Percentiles rank a stretch among this genome's conserved stretches.
Conservation (phyloP, 2,329 filamentous ascomycete species). For the Colletotrichum chrysophilum region DNA sequence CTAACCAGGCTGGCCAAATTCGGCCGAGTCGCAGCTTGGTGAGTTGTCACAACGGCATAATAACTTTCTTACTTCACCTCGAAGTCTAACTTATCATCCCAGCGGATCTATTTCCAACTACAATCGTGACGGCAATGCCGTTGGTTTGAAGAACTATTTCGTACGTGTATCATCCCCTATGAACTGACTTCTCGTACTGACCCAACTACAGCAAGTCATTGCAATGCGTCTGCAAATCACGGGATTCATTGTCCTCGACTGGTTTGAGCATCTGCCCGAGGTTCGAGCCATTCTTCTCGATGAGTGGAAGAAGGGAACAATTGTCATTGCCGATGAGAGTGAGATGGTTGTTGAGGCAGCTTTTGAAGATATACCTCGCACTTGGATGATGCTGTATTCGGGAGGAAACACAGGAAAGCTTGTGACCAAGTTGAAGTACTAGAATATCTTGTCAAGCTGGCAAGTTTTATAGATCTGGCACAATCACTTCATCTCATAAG, state of each 20-base stretch:
- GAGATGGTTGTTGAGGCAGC: not conserved
- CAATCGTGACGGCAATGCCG: not conserved
- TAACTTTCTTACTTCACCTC: not conserved
- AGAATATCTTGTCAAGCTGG: not conserved
- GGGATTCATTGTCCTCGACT: not conserved
- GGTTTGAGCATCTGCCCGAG: not conserved
- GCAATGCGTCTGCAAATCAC: not conserved
- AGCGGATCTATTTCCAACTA: not conserved
- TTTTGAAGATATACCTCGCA: not conserved
- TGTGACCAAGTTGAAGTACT: not conserved
- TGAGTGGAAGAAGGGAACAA: not conserved
- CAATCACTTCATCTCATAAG: not conserved
- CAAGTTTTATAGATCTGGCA: not conserved
- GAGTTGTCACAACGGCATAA: fast-evolving
- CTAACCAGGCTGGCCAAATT: not conserved
- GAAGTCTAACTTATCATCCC: fast-evolving
- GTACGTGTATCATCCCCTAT: not conserved
- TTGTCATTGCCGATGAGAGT: not conserved
- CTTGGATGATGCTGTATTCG: not conserved
- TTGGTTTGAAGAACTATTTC: not conserved
- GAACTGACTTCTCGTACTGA: fast-evolving
- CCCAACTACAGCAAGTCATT: not conserved
- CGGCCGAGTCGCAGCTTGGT: not conserved
- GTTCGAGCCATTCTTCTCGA: not conserved
- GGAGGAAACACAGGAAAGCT: not conserved